Evolutionary conservation across 192 early-diverging fungal genomes (phyloP), one percentile per base, ranked within the genome.

Genomic region (Glomus cerebriforme): DNA sequence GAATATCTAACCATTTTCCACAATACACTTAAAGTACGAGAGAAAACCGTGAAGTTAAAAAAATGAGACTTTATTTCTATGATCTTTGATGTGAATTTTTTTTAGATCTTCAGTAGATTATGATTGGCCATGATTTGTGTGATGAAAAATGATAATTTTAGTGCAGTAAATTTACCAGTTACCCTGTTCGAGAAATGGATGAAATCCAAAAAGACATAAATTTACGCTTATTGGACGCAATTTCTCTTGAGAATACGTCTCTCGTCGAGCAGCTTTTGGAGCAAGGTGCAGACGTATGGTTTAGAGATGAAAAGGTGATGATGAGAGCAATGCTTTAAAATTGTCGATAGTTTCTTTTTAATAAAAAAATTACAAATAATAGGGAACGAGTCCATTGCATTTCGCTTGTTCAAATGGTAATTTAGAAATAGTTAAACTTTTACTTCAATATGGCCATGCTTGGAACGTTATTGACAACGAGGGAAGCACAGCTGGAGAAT

Each of bases 401-500:
- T 88, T 91, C 87, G 92, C 93, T 0, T 87, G 91, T 37, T 89
- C 88, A 67, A 85, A 86, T 31, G 93, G 93, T 19, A 84, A 90
- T 76, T 80, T 88, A 8, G 88, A 88, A 9, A 88, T 92, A 0
- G 88, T 95, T 22, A 85, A 86, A 73, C 85, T 87, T 78, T 81
- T 89, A 24, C 76, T 93, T 29, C 82, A 86, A 8, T 81, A 92
- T 59, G 92, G 94, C 1, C 91, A 92, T 59, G 94, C 93, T 27
- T 97, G 95, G 92, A 97, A 97, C 85, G 73, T 91, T 26, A 88
- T 96, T 22, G 95, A 97, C 80, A 83, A 85, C 8, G 85, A 88
- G 17, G 88, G 89, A 80, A 88, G 90, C 35, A 93, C 94, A 27
- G 96, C 92, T 0, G 97, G 95, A 15, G 96, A 99, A 75, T 89